Base-by-base conservation (phyloP, 2,329 filamentous ascomycete genomes). In the Zymoseptoria pseudotritici region DNA sequence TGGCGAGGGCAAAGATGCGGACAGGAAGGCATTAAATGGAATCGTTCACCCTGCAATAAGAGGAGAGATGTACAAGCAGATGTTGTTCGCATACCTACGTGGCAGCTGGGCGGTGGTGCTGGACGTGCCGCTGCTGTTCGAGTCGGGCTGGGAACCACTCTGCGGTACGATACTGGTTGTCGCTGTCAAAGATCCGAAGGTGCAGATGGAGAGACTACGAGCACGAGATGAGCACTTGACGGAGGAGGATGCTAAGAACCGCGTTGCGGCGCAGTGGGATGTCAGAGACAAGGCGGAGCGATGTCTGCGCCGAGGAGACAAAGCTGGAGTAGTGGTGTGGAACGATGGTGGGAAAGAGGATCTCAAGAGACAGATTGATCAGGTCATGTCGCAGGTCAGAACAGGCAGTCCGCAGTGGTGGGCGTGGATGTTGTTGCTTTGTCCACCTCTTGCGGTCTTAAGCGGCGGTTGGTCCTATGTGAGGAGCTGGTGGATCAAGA, bases 21-120 rank as follows among this genome's bases (percentile, higher is more conserved):
- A 96, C 73, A 81, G 93, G 24, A 84, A 81, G 56, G 86, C 89
- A 29, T 81, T 99, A 13, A 97, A 97, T 73, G 80, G 83, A 54
- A 97, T 99, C 66, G 90, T 97, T 55, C 94, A 99, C 73, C 94
- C 94, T 0, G 91, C 90, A 0, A 92, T 99, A 50, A 82, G 92
- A 50, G 81, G 79, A 71, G 91, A 89, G 73, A 93, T 97, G 82
- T 90, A 91, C 74, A 85, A 82, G 68, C 80, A 83, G 54, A 83
- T 97, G 59, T 71, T 91, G n/a, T 78, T 80, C 62, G 84, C 84
- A 67, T 97, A 96, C 70, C 58, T 94, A 13, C 76, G 76, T 1
- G 93, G 94, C 0, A 74, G 86, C 71, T 94, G 93, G 91, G 92
- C 91, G 0, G 91, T 96, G 3, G 88, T 99, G 42, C 80, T 97